phyloP scores from a whole-genome alignment of 345 rosid genomes.

The Pistacia atlantica region DNA sequence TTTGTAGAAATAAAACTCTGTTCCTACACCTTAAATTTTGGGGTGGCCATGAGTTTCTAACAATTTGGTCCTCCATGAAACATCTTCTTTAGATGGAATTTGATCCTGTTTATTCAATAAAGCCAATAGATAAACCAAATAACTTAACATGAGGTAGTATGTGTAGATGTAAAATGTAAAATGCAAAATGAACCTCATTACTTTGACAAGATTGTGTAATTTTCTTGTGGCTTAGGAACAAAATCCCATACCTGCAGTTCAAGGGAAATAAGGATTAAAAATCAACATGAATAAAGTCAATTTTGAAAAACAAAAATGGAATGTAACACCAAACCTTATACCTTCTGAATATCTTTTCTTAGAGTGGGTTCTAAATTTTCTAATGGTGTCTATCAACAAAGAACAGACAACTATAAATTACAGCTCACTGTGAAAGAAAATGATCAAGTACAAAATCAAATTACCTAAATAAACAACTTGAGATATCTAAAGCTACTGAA shows the following conservation, averaged over 20 bases:
- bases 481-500: conserved; percentile 4
- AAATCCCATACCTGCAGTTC: conserved; percentile 90
- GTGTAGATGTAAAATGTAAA: no score
- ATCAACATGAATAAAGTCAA: conserved; percentile 19
- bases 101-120: no score
- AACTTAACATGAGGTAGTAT: no score
- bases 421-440: background rate
- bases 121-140: no score
- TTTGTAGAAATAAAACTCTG: no score
- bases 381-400: conserved; percentile 75
- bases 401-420: conserved; percentile 11
- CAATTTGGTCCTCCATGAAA: no score
- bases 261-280: conserved; percentile 11
- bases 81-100: no score
- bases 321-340: conserved; percentile 26
- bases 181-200: no score
- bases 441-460: conserved; percentile 2
- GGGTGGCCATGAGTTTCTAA: no score
- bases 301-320: conserved; percentile 13
- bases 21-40: no score
- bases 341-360: conserved; percentile 99
- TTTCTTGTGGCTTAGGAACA: conserved; percentile 85
- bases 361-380: conserved; percentile 93
- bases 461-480: background rate
- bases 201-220: no score